These are phyloP conservation scores for Gastrodia elata DNA, from an alignment of 106 monocot genomes.

Conservation along the genomic window DNA sequence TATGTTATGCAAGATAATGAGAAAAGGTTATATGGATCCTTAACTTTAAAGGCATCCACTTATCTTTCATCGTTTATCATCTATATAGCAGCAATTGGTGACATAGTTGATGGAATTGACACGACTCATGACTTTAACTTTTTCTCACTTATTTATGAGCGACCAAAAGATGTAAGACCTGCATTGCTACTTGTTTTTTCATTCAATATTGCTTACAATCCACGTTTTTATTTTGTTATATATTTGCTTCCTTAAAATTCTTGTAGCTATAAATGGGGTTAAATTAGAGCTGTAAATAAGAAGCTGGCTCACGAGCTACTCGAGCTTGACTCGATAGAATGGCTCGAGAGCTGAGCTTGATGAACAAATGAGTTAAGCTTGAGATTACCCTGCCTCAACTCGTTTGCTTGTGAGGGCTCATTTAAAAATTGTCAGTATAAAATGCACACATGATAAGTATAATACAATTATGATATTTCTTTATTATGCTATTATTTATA, in stretches of 20 bases:
- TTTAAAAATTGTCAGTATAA: too few species aligned
- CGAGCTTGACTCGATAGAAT: too few species aligned
- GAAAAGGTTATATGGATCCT: constrained; percentile 42
- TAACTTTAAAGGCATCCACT: constrained; percentile 61
- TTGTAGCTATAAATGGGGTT: neutral
- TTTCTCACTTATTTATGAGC: constrained; percentile 89
- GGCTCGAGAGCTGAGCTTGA: too few species aligned
- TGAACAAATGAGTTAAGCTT: too few species aligned
- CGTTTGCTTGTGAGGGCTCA: too few species aligned
- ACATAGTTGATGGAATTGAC: constrained; percentile 93
- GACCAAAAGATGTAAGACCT: constrained; percentile 96
- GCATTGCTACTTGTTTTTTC: neutral
- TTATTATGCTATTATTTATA: too few species aligned
- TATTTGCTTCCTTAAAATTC: neutral
- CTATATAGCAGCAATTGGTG: constrained; percentile 91
- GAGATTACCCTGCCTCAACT: too few species aligned
- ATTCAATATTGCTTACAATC: neutral
- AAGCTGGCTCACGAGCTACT: too few species aligned
- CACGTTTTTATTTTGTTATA: neutral
- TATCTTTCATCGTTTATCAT: constrained; percentile 93
- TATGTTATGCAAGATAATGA: constrained; percentile 48
- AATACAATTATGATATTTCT: too few species aligned
- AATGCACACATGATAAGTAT: too few species aligned
- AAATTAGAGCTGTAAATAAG: neutral
- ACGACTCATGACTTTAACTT: constrained; percentile 99